phyloP scores from a whole-genome alignment of 202 grass and related monocot genomes.

The Dendrocalamus latiflorus region DNA sequence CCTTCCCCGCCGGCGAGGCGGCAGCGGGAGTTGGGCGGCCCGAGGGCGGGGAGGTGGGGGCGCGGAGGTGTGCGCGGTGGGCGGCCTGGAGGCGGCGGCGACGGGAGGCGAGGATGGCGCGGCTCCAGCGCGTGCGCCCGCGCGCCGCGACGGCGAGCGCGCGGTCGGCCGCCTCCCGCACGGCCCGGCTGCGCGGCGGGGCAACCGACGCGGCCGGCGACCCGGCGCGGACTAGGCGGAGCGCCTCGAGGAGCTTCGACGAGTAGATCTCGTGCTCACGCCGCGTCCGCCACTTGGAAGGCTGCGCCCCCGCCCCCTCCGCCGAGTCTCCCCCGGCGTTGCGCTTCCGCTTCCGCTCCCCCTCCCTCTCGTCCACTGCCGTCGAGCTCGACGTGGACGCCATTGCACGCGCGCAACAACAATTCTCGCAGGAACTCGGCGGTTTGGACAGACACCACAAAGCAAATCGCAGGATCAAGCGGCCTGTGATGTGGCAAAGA shows the following conservation, averaged over 20 bases:
- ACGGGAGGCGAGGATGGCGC: slow-evolving; percentile 63
- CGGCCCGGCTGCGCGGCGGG: slow-evolving; percentile 35
- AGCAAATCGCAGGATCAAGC: not conserved
- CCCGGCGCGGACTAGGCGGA: slow-evolving; percentile 54
- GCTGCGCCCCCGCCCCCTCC: not conserved
- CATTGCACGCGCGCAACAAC: slow-evolving; percentile 25
- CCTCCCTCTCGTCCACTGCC: slow-evolving; percentile 32
- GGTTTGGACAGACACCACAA: not conserved
- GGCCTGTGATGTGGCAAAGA: not conserved
- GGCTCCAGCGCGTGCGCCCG: slow-evolving; percentile 76
- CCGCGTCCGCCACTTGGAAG: slow-evolving; percentile 71
- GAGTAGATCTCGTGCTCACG: slow-evolving; percentile 81
- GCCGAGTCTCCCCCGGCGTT: not conserved
- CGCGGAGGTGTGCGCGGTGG: slow-evolving; percentile 29
- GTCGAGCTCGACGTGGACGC: slow-evolving; percentile 36
- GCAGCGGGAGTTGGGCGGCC: not conserved
- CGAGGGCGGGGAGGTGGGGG: not conserved
- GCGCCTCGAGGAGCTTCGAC: slow-evolving; percentile 74
- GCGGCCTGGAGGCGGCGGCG: slow-evolving; percentile 42
- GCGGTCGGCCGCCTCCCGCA: slow-evolving; percentile 83
- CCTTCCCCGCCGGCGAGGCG: not conserved
- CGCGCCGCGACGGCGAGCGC: slow-evolving; percentile 66
- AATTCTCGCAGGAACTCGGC: not conserved
- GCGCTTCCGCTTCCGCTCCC: slow-evolving; percentile 48
- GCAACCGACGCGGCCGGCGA: not conserved